Conservation (phyloP, 495 filamentous ascomycete genomes). For the Aspergillus diversus region DNA sequence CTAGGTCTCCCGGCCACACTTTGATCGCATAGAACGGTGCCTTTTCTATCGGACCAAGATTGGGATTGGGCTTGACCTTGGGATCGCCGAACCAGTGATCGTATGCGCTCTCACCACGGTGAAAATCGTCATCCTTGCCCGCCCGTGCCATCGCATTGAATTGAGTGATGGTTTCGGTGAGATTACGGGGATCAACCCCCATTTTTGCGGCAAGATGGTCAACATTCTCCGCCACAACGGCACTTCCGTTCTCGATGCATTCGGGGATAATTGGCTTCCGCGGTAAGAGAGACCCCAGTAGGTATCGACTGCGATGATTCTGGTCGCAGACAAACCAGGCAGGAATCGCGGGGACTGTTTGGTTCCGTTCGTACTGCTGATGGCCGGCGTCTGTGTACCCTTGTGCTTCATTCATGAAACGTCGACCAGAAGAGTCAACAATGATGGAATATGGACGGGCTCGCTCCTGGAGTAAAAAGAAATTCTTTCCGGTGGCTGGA, state of each 20-base stretch:
- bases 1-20: conserved; percentile 1
- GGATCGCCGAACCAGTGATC: conserved; percentile 1
- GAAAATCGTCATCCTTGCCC: neutral
- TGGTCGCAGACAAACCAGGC: conserved; percentile 4
- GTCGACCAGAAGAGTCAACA: neutral
- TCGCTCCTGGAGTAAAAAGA: neutral
- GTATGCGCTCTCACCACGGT: neutral
- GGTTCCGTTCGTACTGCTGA: neutral
- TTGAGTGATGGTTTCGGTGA: neutral
- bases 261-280: neutral
- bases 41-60: neutral
- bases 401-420: conserved; percentile 3
- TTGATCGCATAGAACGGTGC: neutral
- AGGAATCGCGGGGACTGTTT: neutral
- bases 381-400: neutral
- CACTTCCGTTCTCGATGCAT: neutral
- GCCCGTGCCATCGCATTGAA: conserved; percentile 2
- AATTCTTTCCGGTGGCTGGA: neutral
- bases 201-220: neutral
- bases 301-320: conserved; percentile 3
- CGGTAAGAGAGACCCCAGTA: neutral
- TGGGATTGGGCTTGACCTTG: neutral
- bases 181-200: neutral
- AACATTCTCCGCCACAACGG: neutral
- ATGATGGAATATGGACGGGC: neutral